Conservation (phyloP, 805 yeast species). For the Candida saitoana region DNA sequence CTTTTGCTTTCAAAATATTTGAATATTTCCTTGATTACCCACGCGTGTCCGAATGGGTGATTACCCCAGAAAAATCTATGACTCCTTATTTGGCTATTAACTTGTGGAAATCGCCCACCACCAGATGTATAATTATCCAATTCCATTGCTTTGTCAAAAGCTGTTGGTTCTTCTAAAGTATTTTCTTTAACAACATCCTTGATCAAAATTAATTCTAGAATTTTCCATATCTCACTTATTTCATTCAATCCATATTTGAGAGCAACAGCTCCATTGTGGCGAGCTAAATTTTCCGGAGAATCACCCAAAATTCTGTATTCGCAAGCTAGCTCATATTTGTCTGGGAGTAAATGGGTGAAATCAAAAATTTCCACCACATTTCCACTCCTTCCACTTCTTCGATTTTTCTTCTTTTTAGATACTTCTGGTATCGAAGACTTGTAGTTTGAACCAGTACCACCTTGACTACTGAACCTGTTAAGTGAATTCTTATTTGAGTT, state of each 20-base stretch:
- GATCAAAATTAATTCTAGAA: conserved; percentile 45
- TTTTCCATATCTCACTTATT: conserved; percentile 72
- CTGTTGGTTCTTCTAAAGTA: neutral
- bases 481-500: conserved; percentile 25
- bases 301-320: conserved; percentile 64
- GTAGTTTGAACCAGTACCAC: conserved; percentile 32
- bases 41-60: conserved; percentile 69
- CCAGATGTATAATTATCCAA: neutral
- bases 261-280: conserved; percentile 70
- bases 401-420: conserved; percentile 16
- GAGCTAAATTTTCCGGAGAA: conserved; percentile 59
- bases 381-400: conserved; percentile 27
- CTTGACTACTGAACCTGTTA: conserved; percentile 34
- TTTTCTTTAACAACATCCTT: conserved; percentile 30
- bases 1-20: conserved; percentile 57
- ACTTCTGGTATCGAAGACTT: conserved; percentile 36
- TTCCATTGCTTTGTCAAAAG: neutral
- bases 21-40: conserved; percentile 63
- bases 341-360: conserved; percentile 67
- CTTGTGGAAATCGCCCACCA: neutral
- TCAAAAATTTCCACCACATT: conserved; percentile 65
- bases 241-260: conserved; percentile 55
- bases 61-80: conserved; percentile 64
- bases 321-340: conserved; percentile 64
- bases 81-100: neutral